Base-by-base conservation (phyloP, 1,139 yeast species). In the Sugiyamaella paludigena region DNA sequence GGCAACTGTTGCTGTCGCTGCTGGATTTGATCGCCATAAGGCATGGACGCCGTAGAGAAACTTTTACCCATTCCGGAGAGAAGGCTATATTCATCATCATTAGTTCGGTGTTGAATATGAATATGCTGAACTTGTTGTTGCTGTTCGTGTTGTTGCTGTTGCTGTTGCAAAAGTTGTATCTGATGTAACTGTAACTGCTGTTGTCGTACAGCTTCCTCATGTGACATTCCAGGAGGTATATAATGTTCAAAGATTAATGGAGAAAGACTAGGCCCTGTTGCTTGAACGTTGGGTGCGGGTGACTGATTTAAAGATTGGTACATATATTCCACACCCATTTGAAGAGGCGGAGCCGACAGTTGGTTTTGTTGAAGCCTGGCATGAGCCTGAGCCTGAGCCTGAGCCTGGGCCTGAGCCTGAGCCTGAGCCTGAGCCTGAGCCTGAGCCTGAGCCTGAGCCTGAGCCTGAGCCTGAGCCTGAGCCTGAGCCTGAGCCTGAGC, bases 351-450 rank as follows among this genome's bases (percentile, higher is more conserved):
- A 31, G 34, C 3, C 24, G 24, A 19, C 9, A 12, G 35, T 24
- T 41, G 44, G 19, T 42, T 30, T 19, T 42, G 40, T 9, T 42
- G 40, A 11, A 40, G 36, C 12, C 40, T 35, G 8, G 37, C 24
- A 15, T 19, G 16, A 8, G 12, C 16, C 19, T 42, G 45, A 28
- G 27, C 34, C 13, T 42, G 31, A 9, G 39, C 45, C 11, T 30
- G 34, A 12, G 28, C 43, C 12, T 49, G 49, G 4, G 52, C 47
- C 39, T 49, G 52, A 10, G 36, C 34, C 26, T 40, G 40, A 11
- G 38, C 41, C 16, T 38, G 43, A 24, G 24, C 26, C 33, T 40
- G 41, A 12, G 50, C 36, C 13, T 40, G 44, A 10, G 44, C 43
- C 19, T 43, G 39, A 13, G 40, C n/a, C n/a, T n/a, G n/a, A n/a